A percentile compares a stretch with the other conserved stretches of the same genome.
phyloP scores from a whole-genome alignment of 1,284 basidiomycete genomes.

The Sanghuangporus sanghuang region DNA sequence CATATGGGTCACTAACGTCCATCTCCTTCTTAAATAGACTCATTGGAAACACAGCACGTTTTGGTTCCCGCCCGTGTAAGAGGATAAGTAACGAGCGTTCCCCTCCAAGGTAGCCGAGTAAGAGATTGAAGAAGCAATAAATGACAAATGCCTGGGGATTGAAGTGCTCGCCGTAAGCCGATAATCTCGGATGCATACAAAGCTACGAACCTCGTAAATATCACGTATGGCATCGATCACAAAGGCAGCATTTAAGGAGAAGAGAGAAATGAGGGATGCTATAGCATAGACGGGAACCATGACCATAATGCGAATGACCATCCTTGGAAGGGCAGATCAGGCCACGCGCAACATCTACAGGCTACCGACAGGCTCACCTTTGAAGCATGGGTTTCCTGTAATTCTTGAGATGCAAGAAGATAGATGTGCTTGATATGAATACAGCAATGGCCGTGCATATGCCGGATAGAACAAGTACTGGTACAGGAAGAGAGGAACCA shows the following conservation, averaged over 20 bases:
- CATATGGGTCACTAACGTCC: slow-evolving; percentile 91
- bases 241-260: slow-evolving; percentile 93
- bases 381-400: slow-evolving; percentile 83
- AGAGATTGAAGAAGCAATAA: slow-evolving; percentile 85
- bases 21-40: slow-evolving; percentile 74
- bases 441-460: slow-evolving; percentile 69
- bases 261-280: slow-evolving; percentile 88
- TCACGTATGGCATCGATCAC: slow-evolving; percentile 94
- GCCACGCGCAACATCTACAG: slow-evolving; percentile 27
- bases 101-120: slow-evolving; percentile 86
- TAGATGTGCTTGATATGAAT: slow-evolving; percentile 74
- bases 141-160: slow-evolving; percentile 84
- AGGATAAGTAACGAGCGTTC: slow-evolving; percentile 90
- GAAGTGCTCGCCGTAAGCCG: slow-evolving; percentile 10
- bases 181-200: background rate
- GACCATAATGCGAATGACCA: slow-evolving; percentile 94
- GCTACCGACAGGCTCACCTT: slow-evolving; percentile 40
- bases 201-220: slow-evolving; percentile 80
- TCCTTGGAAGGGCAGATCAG: slow-evolving; percentile 39
- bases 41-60: slow-evolving; percentile 82
- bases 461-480: slow-evolving; percentile 61
- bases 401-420: slow-evolving; percentile 86
- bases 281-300: slow-evolving; percentile 96
- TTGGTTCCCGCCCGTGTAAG: slow-evolving; percentile 85
- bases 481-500: slow-evolving; percentile 38